Evolutionary conservation across 169 alveolate species (phyloP).

Genomic region (Besnoitia besnoiti): DNA sequence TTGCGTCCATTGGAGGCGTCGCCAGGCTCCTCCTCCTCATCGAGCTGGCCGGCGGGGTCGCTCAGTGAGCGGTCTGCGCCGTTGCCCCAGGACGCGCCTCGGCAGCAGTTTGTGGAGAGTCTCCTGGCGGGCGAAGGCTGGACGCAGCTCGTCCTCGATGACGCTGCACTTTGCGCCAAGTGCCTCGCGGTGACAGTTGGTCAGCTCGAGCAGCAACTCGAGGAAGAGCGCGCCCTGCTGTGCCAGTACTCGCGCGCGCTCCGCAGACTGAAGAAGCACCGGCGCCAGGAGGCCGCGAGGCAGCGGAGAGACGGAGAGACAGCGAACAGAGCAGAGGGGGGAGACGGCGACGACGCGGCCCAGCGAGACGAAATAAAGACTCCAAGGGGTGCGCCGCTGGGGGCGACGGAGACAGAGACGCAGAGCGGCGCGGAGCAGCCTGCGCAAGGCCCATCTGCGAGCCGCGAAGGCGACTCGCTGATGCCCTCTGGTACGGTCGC

Average conservation of each 20-base stretch:
- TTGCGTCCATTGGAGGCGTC: not conserved
- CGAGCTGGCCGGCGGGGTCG: not conserved
- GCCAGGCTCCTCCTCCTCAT: not conserved
- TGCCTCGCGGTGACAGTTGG: not conserved
- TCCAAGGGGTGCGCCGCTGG: no score
- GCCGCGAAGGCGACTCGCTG: not conserved
- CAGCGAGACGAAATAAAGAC: no score
- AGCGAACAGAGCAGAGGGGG: not conserved
- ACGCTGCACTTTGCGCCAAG: not conserved
- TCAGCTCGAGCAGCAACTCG: constrained; percentile 19
- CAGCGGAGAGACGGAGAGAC: not conserved
- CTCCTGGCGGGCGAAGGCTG: not conserved
- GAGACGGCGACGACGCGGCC: no score
- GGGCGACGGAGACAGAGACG: no score
- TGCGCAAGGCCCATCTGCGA: no score
- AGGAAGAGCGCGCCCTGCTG: constrained; percentile 1
- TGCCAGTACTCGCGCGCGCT: not conserved
- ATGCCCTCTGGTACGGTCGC: not conserved
- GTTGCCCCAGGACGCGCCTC: not conserved
- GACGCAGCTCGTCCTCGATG: constrained; percentile 13
- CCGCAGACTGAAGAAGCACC: not conserved
- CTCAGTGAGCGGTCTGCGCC: not conserved
- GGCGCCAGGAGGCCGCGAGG: not conserved
- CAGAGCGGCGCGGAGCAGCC: no score
- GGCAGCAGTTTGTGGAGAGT: not conserved